phyloP scores from a whole-genome alignment of 2,329 filamentous ascomycete genomes.

The Bimuria novae-zelandiae region DNA sequence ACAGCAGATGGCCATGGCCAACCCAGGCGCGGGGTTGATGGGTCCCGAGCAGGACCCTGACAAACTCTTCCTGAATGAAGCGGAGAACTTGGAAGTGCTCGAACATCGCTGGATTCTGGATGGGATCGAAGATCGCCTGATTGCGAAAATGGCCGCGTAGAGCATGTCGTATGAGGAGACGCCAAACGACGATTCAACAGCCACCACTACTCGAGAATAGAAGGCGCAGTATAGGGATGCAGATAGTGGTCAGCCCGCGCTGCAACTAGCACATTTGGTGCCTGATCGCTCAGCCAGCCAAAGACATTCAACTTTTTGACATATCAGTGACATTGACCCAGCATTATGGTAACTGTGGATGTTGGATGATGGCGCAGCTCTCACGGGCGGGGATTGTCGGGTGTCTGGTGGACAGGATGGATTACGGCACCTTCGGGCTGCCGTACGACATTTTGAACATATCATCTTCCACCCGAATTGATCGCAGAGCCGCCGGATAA shows the following conservation, averaged over 20 bases:
- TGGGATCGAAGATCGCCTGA: constrained; percentile 81
- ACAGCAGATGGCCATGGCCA: constrained; percentile 79
- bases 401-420: too few relatives aligned
- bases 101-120: constrained; percentile 93
- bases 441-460: constrained; percentile 18
- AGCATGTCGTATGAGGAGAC: constrained; percentile 10
- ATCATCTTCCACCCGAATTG: constrained; percentile 16
- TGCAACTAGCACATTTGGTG: constrained; percentile 15
- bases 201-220: constrained; percentile 7
- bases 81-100: constrained; percentile 92
- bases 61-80: constrained; percentile 90
- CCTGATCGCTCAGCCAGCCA: constrained; percentile 26
- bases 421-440: constrained; percentile 2
- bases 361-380: constrained; percentile 22
- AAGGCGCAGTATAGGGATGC: constrained; percentile 11
- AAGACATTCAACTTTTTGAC: constrained; percentile 33
- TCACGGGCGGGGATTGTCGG: constrained; percentile 22
- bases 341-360: constrained; percentile 27
- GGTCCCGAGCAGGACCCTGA: constrained; percentile 92
- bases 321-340: constrained; percentile 24
- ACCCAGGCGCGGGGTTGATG: constrained; percentile 77
- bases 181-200: constrained; percentile 13
- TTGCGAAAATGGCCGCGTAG: constrained; percentile 53
- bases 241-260: constrained; percentile 31
- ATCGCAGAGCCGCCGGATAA: constrained; percentile 31